phyloP scores from a whole-genome alignment of 106 monocot genomes.

The Allium cepa region DNA sequence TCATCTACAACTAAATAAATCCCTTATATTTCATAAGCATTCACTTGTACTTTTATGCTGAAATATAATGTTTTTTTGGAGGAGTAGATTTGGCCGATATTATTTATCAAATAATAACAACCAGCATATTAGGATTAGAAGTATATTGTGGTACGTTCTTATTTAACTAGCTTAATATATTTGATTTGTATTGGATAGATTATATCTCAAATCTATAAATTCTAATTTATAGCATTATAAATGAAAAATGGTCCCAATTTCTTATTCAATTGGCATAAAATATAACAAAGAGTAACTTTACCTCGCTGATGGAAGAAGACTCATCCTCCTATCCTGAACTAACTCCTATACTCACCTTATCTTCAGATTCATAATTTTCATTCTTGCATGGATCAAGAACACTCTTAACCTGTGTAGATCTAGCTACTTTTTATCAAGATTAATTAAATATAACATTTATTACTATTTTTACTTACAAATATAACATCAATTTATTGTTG shows the following conservation, averaged over 20 bases:
- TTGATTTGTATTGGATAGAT: no score
- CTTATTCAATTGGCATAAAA: neutral
- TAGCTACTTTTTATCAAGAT: neutral
- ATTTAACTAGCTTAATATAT: no score
- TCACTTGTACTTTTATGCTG: no score
- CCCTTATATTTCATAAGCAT: no score
- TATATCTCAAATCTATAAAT: no score
- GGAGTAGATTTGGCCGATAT: no score
- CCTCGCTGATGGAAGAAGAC: conserved; percentile 81
- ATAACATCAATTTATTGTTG: no score
- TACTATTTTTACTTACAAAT: neutral
- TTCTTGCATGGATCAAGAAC: conserved; percentile 97
- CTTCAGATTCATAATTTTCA: conserved; percentile 63
- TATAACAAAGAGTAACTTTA: conserved; percentile 5
- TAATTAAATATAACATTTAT: neutral
- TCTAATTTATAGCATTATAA: neutral
- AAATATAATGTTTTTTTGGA: no score
- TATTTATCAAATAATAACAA: no score
- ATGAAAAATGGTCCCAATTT: neutral
- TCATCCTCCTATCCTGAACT: conserved; percentile 47
- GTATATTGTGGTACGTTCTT: no score
- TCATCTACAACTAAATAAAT: no score
- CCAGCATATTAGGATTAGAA: no score
- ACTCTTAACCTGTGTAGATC: conserved; percentile 77
- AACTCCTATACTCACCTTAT: conserved; percentile 55